Percentiles rank a stretch among this genome's conserved stretches.
phyloP scores from a whole-genome alignment of 345 rosid species.

The Melastoma malabathricum region DNA sequence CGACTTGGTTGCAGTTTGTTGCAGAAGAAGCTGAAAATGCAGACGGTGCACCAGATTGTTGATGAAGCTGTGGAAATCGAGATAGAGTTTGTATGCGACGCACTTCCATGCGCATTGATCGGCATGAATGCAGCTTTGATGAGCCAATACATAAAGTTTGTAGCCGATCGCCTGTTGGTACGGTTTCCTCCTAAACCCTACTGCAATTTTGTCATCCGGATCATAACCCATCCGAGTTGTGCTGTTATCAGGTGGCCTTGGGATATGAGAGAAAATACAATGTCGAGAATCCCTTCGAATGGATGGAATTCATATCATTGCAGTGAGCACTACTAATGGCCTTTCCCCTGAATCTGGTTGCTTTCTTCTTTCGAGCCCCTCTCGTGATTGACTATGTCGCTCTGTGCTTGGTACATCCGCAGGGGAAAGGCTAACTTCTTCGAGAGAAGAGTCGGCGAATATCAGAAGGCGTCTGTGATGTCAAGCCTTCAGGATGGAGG shows the following conservation, averaged over 20 bases:
- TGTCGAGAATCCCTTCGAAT: conserved; percentile 75
- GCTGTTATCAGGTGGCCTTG: conserved; percentile 37
- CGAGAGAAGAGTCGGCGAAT: conserved; percentile 83
- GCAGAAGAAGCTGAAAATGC: conserved; percentile 38
- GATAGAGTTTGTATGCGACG: conserved; percentile 75
- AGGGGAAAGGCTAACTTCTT: conserved; percentile 84
- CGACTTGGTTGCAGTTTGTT: conserved; percentile 34
- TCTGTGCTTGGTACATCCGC: conserved; percentile 5
- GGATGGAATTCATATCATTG: conserved; percentile 96
- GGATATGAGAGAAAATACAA: conserved; percentile 53
- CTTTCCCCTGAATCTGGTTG: not conserved
- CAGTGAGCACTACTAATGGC: conserved; percentile 39
- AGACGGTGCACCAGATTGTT: conserved; percentile 54
- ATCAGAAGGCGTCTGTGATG: conserved; percentile 91
- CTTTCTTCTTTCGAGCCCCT: not conserved
- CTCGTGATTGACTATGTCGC: not conserved
- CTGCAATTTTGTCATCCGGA: too few species aligned
- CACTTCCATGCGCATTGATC: conserved; percentile 78
- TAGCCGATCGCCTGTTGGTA: conserved; percentile 87
- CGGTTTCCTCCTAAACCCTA: not conserved
- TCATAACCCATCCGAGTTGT: too few species aligned
- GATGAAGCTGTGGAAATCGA: conserved; percentile 83
- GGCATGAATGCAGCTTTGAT: conserved; percentile 83
- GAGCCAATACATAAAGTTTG: conserved; percentile 89
- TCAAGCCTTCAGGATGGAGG: conserved; percentile 55